A percentile compares a stretch with the other conserved stretches of the same genome.
Conservation (phyloP, 75 land plant species). For the Picea sitchensis region DNA sequence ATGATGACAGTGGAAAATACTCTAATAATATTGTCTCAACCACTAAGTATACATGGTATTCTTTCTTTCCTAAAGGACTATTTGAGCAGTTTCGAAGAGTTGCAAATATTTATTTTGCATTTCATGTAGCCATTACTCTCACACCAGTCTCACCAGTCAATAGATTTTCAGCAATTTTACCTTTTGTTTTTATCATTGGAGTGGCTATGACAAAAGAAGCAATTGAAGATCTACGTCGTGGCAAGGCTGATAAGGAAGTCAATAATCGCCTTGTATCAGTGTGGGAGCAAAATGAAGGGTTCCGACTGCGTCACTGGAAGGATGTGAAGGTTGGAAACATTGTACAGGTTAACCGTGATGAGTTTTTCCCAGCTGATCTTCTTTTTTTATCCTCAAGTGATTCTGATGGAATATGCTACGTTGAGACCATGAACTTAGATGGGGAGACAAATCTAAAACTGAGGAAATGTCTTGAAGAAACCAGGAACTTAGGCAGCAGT, state of each 20-base stretch:
- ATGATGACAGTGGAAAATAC: background rate
- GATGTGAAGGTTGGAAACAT: conserved; percentile 24
- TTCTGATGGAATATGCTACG: conserved; percentile 30
- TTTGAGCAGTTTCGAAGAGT: conserved; percentile 35
- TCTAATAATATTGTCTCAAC: conserved; percentile 23
- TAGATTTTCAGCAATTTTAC: conserved; percentile 27
- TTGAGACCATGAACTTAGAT: conserved; percentile 32
- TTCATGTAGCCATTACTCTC: conserved; percentile 34
- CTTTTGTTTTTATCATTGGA: conserved; percentile 32
- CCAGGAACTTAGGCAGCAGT: conserved; percentile 4
- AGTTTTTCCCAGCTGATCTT: conserved; percentile 35
- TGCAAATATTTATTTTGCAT: conserved; percentile 42
- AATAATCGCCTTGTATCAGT: conserved; percentile 17
- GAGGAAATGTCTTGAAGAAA: conserved; percentile 26
- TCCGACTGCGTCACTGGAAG: conserved; percentile 17
- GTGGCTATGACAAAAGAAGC: conserved; percentile 46
- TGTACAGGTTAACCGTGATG: conserved; percentile 18
- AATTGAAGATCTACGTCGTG: conserved; percentile 34
- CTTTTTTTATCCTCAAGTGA: conserved; percentile 26
- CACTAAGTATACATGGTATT: conserved; percentile 23
- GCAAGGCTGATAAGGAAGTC: conserved; percentile 26
- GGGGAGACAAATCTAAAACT: conserved; percentile 40
- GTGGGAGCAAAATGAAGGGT: conserved; percentile 12
- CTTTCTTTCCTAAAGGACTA: conserved; percentile 30
- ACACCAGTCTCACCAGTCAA: conserved; percentile 43